Evolutionary conservation across 177 flowering plant species (phyloP).

Genomic region (Telopea speciosissima): DNA sequence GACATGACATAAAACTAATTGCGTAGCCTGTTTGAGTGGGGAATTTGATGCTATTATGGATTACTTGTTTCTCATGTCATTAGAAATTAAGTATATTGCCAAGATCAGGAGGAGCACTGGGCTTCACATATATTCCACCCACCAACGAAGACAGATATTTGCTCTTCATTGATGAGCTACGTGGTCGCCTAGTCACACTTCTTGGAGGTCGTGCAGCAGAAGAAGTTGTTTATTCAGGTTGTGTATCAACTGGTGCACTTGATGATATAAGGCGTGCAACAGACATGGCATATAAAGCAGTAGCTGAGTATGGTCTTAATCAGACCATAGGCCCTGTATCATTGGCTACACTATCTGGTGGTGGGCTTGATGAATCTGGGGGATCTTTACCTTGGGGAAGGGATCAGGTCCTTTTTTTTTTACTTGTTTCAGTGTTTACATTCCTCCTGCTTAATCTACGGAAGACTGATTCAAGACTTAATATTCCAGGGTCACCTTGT

Average conservation of each 20-base stretch:
- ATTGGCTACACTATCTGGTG: constrained; percentile 72
- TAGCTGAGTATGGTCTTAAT: constrained; percentile 97
- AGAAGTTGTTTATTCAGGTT: constrained; percentile 89
- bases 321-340: constrained; percentile 85
- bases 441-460: not conserved
- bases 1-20: not conserved
- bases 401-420: constrained; percentile 61
- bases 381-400: constrained; percentile 74
- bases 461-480: constrained; percentile 16
- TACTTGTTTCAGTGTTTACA: not conserved
- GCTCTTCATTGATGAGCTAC: constrained; percentile 92
- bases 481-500: constrained; percentile 79
- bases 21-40: not conserved
- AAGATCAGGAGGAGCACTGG: constrained; percentile 93
- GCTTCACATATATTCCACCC: constrained; percentile 93
- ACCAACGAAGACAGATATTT: constrained; percentile 86
- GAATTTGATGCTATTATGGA: not conserved
- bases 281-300: constrained; percentile 96
- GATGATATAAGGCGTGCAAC: constrained; percentile 98
- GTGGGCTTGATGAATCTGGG: constrained; percentile 87
- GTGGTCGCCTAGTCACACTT: constrained; percentile 96
- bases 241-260: constrained; percentile 98
- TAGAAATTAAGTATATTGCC: constrained; percentile 99
- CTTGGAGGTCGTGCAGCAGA: constrained; percentile 99
- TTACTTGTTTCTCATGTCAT: constrained; percentile 13